Conservation (phyloP, 306 rosid species). For the Malus fusca region DNA sequence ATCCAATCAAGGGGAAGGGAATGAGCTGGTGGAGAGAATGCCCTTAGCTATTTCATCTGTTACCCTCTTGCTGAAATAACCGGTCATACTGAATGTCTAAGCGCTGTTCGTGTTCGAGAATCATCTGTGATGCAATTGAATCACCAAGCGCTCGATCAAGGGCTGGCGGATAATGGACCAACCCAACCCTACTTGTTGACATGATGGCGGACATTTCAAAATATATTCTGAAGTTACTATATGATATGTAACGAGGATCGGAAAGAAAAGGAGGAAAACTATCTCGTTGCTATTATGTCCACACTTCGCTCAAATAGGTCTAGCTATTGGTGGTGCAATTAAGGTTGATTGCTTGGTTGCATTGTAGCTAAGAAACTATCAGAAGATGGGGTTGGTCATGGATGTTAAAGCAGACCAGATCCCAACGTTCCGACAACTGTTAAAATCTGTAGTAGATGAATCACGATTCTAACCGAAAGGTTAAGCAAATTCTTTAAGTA, state of each 20-base stretch:
- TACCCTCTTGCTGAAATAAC: too few relatives aligned
- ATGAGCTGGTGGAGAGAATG: too few relatives aligned
- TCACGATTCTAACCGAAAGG: conserved; percentile 7
- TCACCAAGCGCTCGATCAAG: too few relatives aligned
- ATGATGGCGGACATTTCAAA: not conserved
- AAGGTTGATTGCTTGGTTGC: not conserved
- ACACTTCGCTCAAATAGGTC: not conserved
- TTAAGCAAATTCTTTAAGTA: not conserved
- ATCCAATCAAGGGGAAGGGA: too few relatives aligned
- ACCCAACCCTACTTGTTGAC: too few relatives aligned
- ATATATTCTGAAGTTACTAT: not conserved
- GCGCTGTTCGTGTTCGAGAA: too few relatives aligned
- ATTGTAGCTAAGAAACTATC: conserved; percentile 52
- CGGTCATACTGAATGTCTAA: too few relatives aligned
- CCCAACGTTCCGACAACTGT: conserved; percentile 49
- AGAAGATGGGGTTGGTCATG: conserved; percentile 57
- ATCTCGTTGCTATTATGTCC: not conserved
- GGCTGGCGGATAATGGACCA: too few relatives aligned
- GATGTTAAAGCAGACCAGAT: conserved; percentile 46
- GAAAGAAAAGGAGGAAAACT: not conserved
- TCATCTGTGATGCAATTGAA: too few relatives aligned
- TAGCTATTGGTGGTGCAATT: not conserved
- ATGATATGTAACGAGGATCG: not conserved
- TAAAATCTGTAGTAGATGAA: conserved; percentile 40
- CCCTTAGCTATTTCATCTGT: too few relatives aligned